These are phyloP conservation scores for Leccinum cinnamomeum DNA, from an alignment of 1,284 basidiomycete genomes.

Conservation along the genomic window DNA sequence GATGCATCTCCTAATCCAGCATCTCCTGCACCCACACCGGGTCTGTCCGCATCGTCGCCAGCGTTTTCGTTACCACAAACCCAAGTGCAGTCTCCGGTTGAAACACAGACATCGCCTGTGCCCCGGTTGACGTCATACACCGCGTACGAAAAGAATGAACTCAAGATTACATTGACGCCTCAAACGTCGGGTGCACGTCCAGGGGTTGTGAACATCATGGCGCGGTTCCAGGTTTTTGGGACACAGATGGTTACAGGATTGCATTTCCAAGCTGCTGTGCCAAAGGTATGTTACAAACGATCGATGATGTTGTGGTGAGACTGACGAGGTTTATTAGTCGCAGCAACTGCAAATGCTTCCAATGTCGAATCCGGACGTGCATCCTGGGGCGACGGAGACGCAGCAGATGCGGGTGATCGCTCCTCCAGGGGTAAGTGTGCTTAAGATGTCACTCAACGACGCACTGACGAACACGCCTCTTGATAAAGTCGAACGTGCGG, in stretches of 20 bases:
- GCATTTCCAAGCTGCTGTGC: conserved; percentile 97
- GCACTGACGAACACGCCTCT: conserved; percentile 7
- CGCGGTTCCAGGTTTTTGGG: conserved; percentile 78
- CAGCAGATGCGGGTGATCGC: conserved; percentile 95
- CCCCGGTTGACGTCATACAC: conserved; percentile 71
- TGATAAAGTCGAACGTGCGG: conserved; percentile 71
- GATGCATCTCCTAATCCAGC: conserved; percentile 47
- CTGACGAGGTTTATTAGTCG: conserved; percentile 54
- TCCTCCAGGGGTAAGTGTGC: conserved; percentile 76
- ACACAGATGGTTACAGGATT: conserved; percentile 56
- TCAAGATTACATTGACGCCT: conserved; percentile 89
- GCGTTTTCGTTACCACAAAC: conserved; percentile 38
- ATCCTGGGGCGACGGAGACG: conserved; percentile 81
- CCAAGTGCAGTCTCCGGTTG: conserved; percentile 35
- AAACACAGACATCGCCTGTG: conserved; percentile 36
- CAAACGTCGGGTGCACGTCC: conserved; percentile 77
- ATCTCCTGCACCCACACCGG: conserved; percentile 35
- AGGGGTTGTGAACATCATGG: conserved; percentile 88
- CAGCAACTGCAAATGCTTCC: conserved; percentile 98
- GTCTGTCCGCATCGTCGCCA: conserved; percentile 26
- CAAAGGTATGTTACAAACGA: conserved; percentile 65
- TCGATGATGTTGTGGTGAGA: not conserved
- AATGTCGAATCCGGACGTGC: conserved; percentile 85
- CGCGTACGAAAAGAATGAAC: conserved; percentile 89
- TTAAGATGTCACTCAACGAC: not conserved